Base-by-base conservation (phyloP, 2,329 filamentous ascomycete genomes). In the Colletotrichum lini region DNA sequence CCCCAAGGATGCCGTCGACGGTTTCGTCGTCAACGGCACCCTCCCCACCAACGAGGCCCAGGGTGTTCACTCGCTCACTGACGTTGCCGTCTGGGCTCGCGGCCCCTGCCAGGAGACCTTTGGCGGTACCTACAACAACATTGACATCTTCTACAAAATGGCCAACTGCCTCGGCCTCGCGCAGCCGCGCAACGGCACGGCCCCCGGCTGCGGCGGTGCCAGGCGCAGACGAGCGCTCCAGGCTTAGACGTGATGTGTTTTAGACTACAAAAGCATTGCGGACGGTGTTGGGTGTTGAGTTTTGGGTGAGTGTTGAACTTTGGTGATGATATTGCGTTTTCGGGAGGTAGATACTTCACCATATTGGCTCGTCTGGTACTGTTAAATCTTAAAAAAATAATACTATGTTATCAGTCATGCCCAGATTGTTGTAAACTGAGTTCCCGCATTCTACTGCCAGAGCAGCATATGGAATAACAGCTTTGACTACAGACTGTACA, bases 31-130 rank as follows among this genome's bases (percentile, higher is more conserved):
- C 74, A 95, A 96, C 77, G 94, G 94, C 60, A 95, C 93, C 0
- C 81, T 96, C 21, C 88, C 91, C 0, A 87, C 90, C 2, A 81
- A 80, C 65, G 88, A 92, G 76, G 79, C 85, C 50, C 88, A 92
- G 82, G 94, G 93, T 60, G 93, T 94, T 21, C 93, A 95, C 84
- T 93, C 90, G 30, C 84, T 95, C 73, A 95, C 93, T 1, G 93
- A 95, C 76, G 93, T 95, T 42, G 91, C 93, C 2, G 91, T 96
- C 23, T 96, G 93, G 76, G 92, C 93, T 1, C 88, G 89, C 84
- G 94, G 94, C 0, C 94, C 94, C 7, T 96, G 94, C 83, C 91
- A 94, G 80, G 91, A 94, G 76, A 82, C 88, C 16, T 96, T 96
- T 78, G 89, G 91, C 5, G 92, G 93, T 66, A 88, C 91, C 4